Evolutionary conservation across 768 basidiomycete genomes (phyloP), one percentile per base, ranked within the genome.

Genomic region (Austroboletus eburneus): DNA sequence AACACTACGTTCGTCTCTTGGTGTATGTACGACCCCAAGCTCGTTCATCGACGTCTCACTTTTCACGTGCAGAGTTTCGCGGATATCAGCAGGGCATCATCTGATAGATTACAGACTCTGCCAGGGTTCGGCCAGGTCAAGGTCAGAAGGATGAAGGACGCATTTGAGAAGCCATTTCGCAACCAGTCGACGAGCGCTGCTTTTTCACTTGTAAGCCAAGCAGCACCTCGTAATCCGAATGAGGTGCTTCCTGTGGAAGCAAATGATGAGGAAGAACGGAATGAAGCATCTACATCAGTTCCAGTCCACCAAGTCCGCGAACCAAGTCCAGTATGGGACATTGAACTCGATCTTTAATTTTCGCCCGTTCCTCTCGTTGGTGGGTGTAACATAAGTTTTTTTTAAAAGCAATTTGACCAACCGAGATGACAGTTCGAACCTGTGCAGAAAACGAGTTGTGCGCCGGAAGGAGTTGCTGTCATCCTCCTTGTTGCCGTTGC

Each of bases 111-210:
- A 3, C 79, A 85, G 48, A 81, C 80, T 38, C 80, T 96, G 20
- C 95, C 96, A 1, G 96, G 96, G 1, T 86, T 98, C 43, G 95
- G 94, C 9, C 88, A 89, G 52, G 84, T 93, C 39, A 98, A 98
- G 65, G 93, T 95, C 47, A 87, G 80, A 57, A 84, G 94, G 34
- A 76, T 97, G 27, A 84, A 85, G 56, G 94, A 91, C 46, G 90
- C 93, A 0, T 94, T 99, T 67, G 84, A 88, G 46, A 85, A 87
- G 49, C 91, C 91, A 0, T 87, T 99, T 66, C 75, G 85, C 42
- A 83, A 87, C 47, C 74, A 77, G 43, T 72, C 79, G 7, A 82
- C 85, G 3, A 76, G 70, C 37, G 67, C 68, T 32, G 65, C 69
- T 32, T 72, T 69, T 30, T 63, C 64, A 21, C 55, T 62, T 24